Base-by-base conservation (phyloP, 1,284 basidiomycete genomes). In the Rhodotorula sp. region DNA sequence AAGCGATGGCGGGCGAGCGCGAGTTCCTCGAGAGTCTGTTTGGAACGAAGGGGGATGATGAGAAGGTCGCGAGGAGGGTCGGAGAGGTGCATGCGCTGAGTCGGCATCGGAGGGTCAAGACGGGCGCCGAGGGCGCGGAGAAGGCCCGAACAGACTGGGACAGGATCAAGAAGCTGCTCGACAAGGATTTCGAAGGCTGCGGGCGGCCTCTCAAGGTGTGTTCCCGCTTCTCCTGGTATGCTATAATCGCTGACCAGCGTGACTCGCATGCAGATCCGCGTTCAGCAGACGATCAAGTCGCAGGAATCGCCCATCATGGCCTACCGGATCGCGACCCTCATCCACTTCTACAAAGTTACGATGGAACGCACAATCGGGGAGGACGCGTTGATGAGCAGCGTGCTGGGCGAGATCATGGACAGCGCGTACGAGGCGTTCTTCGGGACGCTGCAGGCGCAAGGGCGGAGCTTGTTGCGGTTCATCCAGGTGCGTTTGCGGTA, bases 261-360 rank as follows among this genome's bases (percentile, higher is more conserved):
- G 20, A 9, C 10, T 6, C 22, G 22, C 9, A n/a, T 68, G 30
- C 72, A 93, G 88, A 83, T 90, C 54, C 87, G 95, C 30, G 89
- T 98, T 46, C 87, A 92, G 77, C 94, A 98, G 80, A 97, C 94
- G 10, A 87, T 97, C 48, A 87, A 89, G 59, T 90, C 88, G 8
- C 94, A 98, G 79, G 94, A 97, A 79, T 94, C 92, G 73, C 89
- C 89, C 70, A 92, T 98, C 68, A 87, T 89, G 61, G 87, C 90
- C 0, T 98, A 95, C 82, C 91, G 91, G 78, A 88, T 99, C 62
- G 89, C 92, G 54, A 96, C 94, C 76, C 83, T 98, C n/a, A 81
- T 99, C 5, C 90, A 95, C 75, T 99, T 98, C 79, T 99, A 98
- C 80, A 84, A 89, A 78, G 80, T 91, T 28, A 97, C 93, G 0